Evolutionary conservation across 257 asterid genomes (phyloP).

Genomic region (Solanum clarkiae): DNA sequence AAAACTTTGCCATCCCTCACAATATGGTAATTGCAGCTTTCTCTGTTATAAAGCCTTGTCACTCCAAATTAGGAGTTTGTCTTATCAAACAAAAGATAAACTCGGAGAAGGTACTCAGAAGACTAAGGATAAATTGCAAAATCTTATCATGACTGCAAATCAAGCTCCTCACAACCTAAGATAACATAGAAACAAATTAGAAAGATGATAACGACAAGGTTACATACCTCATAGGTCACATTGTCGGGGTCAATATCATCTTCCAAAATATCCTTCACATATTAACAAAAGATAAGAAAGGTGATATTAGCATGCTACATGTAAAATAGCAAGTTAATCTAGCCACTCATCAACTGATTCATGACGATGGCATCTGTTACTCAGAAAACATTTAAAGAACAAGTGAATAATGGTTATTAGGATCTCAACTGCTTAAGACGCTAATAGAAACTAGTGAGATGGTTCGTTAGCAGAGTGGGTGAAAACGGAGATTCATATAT

Average conservation of each 20-base stretch:
- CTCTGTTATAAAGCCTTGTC: neutral
- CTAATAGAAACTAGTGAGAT: neutral
- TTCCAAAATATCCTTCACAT: conserved; percentile 49
- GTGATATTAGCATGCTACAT: neutral
- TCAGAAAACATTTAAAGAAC: neutral
- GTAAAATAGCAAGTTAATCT: neutral
- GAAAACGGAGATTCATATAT: neutral
- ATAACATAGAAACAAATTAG: neutral
- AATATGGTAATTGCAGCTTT: neutral
- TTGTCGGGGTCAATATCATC: conserved; percentile 74
- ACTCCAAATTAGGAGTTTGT: neutral
- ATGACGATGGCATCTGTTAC: neutral
- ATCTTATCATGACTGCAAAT: neutral
- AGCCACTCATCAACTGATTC: neutral
- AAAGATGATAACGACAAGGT: neutral
- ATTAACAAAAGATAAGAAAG: conserved; percentile 3
- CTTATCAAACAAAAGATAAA: neutral
- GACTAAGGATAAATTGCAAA: neutral
- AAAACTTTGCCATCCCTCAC: neutral
- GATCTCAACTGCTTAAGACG: neutral
- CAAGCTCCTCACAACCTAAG: neutral
- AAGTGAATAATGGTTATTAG: neutral
- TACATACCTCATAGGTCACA: conserved; percentile 78
- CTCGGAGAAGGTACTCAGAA: neutral
- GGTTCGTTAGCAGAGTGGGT: neutral